Evolutionary conservation across 1,139 yeast genomes (phyloP).

Genomic region (Kodamaea anthophila): DNA sequence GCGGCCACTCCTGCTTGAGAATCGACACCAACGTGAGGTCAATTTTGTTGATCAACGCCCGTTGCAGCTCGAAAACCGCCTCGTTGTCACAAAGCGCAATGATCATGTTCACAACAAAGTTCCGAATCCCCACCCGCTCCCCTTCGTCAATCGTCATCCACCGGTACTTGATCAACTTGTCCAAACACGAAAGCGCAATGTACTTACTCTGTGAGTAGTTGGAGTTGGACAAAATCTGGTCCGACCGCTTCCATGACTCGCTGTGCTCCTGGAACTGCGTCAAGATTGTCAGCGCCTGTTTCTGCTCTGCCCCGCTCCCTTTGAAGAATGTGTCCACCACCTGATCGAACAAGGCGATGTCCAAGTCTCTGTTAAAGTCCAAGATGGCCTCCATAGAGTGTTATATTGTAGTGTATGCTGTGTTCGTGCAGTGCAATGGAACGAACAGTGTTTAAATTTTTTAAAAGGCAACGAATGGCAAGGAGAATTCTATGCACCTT

Average conservation of each 20-base stretch:
- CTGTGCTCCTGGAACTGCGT: constrained; percentile 92
- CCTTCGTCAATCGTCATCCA: constrained; percentile 91
- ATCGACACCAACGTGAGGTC: constrained; percentile 91
- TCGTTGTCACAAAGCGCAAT: constrained; percentile 87
- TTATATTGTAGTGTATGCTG: too few species aligned
- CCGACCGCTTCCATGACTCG: constrained; percentile 94
- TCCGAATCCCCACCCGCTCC: constrained; percentile 84
- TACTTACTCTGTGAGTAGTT: constrained; percentile 82
- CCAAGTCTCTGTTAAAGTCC: constrained; percentile 81
- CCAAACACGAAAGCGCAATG: constrained; percentile 85
- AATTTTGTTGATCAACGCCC: constrained; percentile 84
- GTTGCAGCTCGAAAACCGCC: constrained; percentile 63
- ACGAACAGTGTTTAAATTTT: too few species aligned
- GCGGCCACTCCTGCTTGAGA: constrained; percentile 98
- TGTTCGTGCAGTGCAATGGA: too few species aligned
- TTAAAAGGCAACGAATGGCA: too few species aligned
- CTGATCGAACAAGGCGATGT: constrained; percentile 71
- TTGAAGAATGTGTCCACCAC: constrained; percentile 84
- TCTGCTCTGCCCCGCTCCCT: constrained; percentile 77
- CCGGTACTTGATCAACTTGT: constrained; percentile 80
- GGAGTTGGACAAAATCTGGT: constrained; percentile 76
- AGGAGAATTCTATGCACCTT: too few species aligned
- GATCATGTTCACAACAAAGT: constrained; percentile 90
- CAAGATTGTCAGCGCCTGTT: constrained; percentile 74
- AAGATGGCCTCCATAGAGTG: constrained; percentile 81